Percentiles rank a stretch among this genome's conserved stretches.
phyloP scores from a whole-genome alignment of 257 asterid species.

The Solanum pinnatisectum region DNA sequence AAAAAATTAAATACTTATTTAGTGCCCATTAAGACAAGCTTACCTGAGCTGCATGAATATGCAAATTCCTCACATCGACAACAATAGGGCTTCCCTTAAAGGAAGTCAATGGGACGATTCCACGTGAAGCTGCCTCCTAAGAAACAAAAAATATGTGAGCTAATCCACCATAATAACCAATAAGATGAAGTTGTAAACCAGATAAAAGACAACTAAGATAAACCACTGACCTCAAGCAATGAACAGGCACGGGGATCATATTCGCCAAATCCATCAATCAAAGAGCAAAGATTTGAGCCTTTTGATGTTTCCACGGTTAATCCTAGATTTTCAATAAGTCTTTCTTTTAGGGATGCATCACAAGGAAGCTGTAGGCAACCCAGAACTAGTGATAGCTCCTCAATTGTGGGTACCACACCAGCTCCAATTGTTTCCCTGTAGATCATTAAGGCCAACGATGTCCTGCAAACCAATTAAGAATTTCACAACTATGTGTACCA shows the following conservation, averaged over 20 bases:
- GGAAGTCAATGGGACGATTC: constrained; percentile 56
- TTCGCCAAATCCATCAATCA: constrained; percentile 94
- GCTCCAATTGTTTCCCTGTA: constrained; percentile 75
- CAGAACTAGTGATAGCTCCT: constrained; percentile 74
- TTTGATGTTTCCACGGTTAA: constrained; percentile 30
- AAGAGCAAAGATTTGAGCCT: constrained; percentile 46
- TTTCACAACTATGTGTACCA: neutral
- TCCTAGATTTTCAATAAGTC: constrained; percentile 71
- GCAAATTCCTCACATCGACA: constrained; percentile 58
- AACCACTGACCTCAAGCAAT: constrained; percentile 64
- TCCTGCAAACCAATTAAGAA: constrained; percentile 49
- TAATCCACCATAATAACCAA: constrained; percentile 3
- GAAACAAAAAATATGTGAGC: constrained; percentile 8
- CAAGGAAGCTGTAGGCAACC: constrained; percentile 87
- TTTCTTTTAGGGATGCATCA: constrained; percentile 54
- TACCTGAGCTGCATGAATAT: constrained; percentile 67
- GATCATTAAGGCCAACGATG: constrained; percentile 79
- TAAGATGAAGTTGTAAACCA: constrained; percentile 8
- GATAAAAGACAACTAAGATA: neutral
- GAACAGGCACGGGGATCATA: constrained; percentile 94
- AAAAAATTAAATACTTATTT: neutral
- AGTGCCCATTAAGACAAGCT: constrained; percentile 13
- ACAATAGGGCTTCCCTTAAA: constrained; percentile 57
- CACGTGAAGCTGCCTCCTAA: constrained; percentile 93
- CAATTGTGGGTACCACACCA: constrained; percentile 61